phyloP scores from a whole-genome alignment of 139 green algal species.

The Mesotaenium endlicherianum region DNA sequence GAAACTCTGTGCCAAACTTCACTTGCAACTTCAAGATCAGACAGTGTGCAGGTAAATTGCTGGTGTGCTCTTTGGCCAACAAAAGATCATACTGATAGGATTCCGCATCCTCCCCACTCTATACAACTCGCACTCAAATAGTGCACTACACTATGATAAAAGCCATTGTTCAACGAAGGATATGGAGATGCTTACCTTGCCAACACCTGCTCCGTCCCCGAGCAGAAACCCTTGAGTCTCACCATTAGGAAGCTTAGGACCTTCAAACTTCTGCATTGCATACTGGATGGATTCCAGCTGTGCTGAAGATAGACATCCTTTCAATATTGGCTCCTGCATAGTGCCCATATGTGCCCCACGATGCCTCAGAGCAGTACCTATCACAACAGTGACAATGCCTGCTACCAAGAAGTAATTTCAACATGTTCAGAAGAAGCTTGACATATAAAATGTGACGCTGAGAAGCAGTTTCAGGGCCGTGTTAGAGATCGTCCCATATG shows the following conservation, averaged over 20 bases:
- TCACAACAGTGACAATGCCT: not conserved
- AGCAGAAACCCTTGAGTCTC: constrained; percentile 76
- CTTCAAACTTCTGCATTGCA: not conserved
- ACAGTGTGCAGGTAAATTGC: no score
- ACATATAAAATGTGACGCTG: not conserved
- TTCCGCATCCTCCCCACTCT: no score
- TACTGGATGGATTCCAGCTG: not conserved
- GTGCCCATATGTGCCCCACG: no score
- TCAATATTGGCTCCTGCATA: not conserved
- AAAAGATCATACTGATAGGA: no score
- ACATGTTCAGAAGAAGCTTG: not conserved
- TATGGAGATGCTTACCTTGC: constrained; percentile 55
- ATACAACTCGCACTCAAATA: no score
- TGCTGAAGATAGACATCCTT: not conserved
- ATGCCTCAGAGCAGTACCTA: not conserved
- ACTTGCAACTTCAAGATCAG: no score
- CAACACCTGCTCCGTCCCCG: constrained; percentile 77
- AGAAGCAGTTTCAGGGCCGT: not conserved
- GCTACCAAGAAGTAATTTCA: not conserved
- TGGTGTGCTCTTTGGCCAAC: no score
- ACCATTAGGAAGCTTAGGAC: not conserved
- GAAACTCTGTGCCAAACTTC: no score
- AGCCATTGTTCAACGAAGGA: no score
- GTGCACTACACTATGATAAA: no score
- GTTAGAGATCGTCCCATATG: no score